Evolutionary conservation across 306 rosid genomes (phyloP).

Genomic region (Glycine soja): DNA sequence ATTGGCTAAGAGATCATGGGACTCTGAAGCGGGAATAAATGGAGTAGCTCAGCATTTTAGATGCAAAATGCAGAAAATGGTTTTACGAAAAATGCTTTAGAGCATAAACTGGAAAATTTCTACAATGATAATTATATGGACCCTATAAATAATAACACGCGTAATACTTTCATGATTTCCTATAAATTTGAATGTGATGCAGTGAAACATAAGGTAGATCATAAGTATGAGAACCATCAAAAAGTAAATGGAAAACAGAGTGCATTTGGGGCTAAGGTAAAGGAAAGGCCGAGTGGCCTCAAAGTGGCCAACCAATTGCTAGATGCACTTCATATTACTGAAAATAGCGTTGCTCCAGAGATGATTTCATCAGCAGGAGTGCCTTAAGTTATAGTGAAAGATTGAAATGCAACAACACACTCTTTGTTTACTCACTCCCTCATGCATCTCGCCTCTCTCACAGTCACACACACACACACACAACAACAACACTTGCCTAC

Average conservation of each 20-base stretch:
- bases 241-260: constrained; percentile 55
- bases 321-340: constrained; percentile 44
- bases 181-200: constrained; percentile 45
- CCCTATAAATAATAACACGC: constrained; percentile 43
- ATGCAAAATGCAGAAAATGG: constrained; percentile 48
- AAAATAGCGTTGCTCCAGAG: constrained; percentile 50
- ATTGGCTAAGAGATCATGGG: too few species aligned
- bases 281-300: constrained; percentile 50
- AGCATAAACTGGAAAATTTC: constrained; percentile 43
- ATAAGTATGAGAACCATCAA: constrained; percentile 46
- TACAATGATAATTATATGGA: constrained; percentile 43
- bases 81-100: constrained; percentile 48
- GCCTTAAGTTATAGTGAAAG: constrained; percentile 55
- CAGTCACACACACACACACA: too few species aligned
- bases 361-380: constrained; percentile 43
- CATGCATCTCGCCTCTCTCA: too few species aligned
- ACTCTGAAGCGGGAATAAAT: too few species aligned
- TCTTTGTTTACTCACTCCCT: too few species aligned
- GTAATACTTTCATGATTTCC: constrained; percentile 46
- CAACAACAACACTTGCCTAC: too few species aligned
- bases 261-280: constrained; percentile 50
- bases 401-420: too few species aligned
- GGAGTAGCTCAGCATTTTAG: too few species aligned
- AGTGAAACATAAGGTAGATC: constrained; percentile 49
- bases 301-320: constrained; percentile 47